These are phyloP conservation scores for Phytophthora macrochlamydospora DNA, from an alignment of 352 stramenopile genomes.

Conservation along the genomic window DNA sequence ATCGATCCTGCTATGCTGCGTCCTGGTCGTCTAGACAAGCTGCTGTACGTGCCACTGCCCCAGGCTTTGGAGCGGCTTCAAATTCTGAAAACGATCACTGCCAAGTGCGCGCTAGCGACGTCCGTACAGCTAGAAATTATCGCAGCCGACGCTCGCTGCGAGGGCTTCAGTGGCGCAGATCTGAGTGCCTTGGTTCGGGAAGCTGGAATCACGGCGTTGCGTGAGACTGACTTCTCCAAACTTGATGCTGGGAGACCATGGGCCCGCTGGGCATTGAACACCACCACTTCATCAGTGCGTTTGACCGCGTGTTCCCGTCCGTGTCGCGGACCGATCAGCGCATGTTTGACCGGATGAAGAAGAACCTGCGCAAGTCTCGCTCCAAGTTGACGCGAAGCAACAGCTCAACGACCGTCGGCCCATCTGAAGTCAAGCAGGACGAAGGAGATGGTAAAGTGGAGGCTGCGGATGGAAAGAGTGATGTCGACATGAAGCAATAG, in stretches of 20 bases:
- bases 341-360: slow-evolving; percentile 91
- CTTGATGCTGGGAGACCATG: slow-evolving; percentile 34
- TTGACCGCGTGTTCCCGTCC: slow-evolving; percentile 84
- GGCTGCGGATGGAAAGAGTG: slow-evolving; percentile 4
- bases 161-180: slow-evolving; percentile 98
- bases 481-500: slow-evolving; percentile 28
- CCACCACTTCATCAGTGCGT: slow-evolving; percentile 73
- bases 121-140: slow-evolving; percentile 92
- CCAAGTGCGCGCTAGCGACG: slow-evolving; percentile 65
- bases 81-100: slow-evolving; percentile 94
- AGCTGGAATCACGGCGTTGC: slow-evolving; percentile 95
- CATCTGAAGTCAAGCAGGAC: not conserved
- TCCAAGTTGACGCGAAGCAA: slow-evolving; percentile 30
- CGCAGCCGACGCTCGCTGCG: slow-evolving; percentile 86
- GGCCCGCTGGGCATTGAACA: slow-evolving; percentile 60
- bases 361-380: slow-evolving; percentile 80
- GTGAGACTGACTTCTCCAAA: slow-evolving; percentile 57
- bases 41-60: slow-evolving; percentile 98
- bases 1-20: slow-evolving; percentile 99
- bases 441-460: slow-evolving; percentile 4
- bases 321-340: slow-evolving; percentile 85
- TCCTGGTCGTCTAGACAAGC: slow-evolving; percentile 97
- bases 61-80: slow-evolving; percentile 63
- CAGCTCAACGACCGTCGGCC: slow-evolving; percentile 3
- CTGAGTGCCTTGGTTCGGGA: slow-evolving; percentile 96